These are phyloP conservation scores for Biscogniauxia marginata DNA, from an alignment of 2,329 filamentous ascomycete genomes.

Conservation along the genomic window DNA sequence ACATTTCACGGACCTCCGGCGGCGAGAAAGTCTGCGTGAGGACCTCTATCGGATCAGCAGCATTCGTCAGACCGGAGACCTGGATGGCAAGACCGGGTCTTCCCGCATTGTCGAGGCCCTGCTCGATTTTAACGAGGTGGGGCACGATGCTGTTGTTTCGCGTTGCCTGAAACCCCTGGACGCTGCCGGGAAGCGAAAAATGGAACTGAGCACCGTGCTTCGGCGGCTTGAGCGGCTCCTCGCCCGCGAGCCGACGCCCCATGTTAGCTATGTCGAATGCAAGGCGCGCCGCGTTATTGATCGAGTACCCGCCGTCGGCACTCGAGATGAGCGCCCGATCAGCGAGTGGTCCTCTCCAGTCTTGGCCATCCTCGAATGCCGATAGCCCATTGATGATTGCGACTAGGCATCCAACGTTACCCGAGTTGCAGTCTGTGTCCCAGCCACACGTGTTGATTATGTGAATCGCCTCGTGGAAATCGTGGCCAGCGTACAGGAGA, in stretches of 20 bases:
- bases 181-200: constrained; percentile 36
- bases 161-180: constrained; percentile 33
- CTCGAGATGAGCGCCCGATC: constrained; percentile 36
- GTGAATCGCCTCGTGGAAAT: constrained; percentile 35
- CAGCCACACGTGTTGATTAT: constrained; percentile 37
- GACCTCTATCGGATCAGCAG: constrained; percentile 7
- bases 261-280: constrained; percentile 31
- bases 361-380: constrained; percentile 26
- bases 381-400: constrained; percentile 35
- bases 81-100: constrained; percentile 5
- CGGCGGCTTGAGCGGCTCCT: constrained; percentile 19
- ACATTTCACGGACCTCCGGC: constrained; percentile 19
- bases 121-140: constrained; percentile 2
- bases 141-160: neutral
- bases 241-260: constrained; percentile 26
- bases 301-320: constrained; percentile 36
- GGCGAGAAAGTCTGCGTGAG: constrained; percentile 30
- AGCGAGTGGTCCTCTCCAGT: constrained; percentile 36
- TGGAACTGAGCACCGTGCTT: constrained; percentile 38
- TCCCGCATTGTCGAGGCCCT: neutral
- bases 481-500: constrained; percentile 29
- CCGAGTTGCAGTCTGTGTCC: constrained; percentile 40
- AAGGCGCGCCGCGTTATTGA: constrained; percentile 36
- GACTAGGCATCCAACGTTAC: constrained; percentile 37
- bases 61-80: constrained; percentile 1